Evolutionary conservation across 306 rosid species (phyloP).

Genomic region (Rubus idaeus): DNA sequence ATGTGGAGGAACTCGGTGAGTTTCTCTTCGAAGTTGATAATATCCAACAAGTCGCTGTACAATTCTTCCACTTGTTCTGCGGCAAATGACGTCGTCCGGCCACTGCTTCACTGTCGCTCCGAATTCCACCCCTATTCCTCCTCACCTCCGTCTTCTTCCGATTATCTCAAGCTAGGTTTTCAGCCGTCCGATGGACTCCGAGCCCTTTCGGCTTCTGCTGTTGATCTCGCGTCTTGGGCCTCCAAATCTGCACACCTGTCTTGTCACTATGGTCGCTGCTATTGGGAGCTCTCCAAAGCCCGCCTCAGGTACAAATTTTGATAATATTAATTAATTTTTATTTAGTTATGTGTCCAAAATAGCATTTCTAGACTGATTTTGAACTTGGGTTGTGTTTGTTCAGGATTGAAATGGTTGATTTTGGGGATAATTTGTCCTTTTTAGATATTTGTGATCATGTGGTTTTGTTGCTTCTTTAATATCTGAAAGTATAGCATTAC

Average conservation of each 20-base stretch:
- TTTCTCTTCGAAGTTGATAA: slow-evolving; percentile 12
- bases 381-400: background rate
- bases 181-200: slow-evolving; percentile 31
- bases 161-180: slow-evolving; percentile 30
- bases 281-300: slow-evolving; percentile 88
- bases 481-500: background rate
- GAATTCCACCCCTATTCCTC: slow-evolving; percentile 15
- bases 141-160: slow-evolving; percentile 14
- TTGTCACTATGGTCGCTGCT: slow-evolving; percentile 72
- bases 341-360: too few relatives aligned
- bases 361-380: background rate
- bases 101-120: slow-evolving; percentile 13
- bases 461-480: background rate
- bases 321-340: too few relatives aligned
- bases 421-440: background rate
- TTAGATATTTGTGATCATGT: background rate
- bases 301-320: slow-evolving; percentile 58
- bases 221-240: slow-evolving; percentile 37
- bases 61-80: slow-evolving; percentile 2
- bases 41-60: background rate
- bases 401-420: too few relatives aligned
- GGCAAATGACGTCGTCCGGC: slow-evolving; percentile 20
- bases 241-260: slow-evolving; percentile 38
- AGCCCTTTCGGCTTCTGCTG: slow-evolving; percentile 11
- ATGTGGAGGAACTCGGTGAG: slow-evolving; percentile 38